Evolutionary conservation across 2,329 filamentous ascomycete species (phyloP).

Genomic region (Diaporthe vexans): DNA sequence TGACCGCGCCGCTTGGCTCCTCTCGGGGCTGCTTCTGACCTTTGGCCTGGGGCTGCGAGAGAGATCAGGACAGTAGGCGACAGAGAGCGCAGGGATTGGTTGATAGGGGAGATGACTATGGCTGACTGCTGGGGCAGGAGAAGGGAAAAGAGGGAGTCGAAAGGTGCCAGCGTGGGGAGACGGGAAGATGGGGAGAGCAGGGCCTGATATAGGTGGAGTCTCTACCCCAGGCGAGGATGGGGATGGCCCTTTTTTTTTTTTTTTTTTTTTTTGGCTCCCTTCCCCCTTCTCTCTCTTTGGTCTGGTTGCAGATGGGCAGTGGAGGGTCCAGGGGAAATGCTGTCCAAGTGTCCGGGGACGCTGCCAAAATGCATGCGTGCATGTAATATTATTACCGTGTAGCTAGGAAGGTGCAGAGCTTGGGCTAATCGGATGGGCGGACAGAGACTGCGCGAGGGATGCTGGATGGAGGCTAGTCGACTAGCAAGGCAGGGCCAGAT

Average conservation of each 20-base stretch:
- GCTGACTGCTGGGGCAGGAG: conserved; percentile 2
- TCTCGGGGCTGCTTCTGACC: neutral
- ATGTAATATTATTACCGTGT: too few relatives aligned
- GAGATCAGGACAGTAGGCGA: neutral
- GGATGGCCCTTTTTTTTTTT: neutral
- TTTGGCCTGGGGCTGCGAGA: neutral
- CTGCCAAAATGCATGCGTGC: neutral
- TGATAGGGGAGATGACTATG: neutral
- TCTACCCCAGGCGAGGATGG: conserved; percentile 2
- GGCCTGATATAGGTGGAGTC: conserved; percentile 28
- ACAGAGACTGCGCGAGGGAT: conserved; percentile 11
- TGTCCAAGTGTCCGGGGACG: neutral
- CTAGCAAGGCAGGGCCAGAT: conserved; percentile 13
- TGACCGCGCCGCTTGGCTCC: neutral
- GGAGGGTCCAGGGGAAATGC: conserved; percentile 13
- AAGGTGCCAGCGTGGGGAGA: too few relatives aligned
- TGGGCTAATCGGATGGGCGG: conserved; percentile 23
- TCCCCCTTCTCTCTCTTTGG: too few relatives aligned
- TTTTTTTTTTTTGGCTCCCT: too few relatives aligned
- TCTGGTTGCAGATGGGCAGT: neutral
- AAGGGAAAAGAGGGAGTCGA: neutral
- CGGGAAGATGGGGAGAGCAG: conserved; percentile 9
- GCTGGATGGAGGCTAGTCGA: neutral
- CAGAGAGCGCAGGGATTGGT: neutral
- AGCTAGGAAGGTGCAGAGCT: neutral